phyloP scores from a whole-genome alignment of 2,329 filamentous ascomycete species.

The Talaromyces sp. region DNA sequence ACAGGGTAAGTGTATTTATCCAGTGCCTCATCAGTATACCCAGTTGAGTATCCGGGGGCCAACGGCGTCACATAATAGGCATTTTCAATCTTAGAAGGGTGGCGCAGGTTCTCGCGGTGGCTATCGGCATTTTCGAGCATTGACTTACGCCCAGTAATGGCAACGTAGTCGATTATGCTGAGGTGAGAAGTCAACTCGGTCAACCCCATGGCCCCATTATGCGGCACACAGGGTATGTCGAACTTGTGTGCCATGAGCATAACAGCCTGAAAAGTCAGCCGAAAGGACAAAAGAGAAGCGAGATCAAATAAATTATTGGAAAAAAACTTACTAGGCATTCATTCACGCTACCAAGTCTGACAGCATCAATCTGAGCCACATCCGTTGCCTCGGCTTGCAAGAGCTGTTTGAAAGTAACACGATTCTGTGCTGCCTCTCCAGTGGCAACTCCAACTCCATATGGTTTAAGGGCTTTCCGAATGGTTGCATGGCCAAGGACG shows the following conservation, averaged over 20 bases:
- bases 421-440: slow-evolving; percentile 93
- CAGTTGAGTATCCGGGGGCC: slow-evolving; percentile 24
- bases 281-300: background rate
- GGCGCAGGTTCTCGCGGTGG: slow-evolving; percentile 22
- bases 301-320: background rate
- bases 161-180: slow-evolving; percentile 87
- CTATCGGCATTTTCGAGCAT: slow-evolving; percentile 82
- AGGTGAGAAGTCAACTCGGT: slow-evolving; percentile 92
- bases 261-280: slow-evolving; percentile 14
- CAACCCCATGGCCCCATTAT: slow-evolving; percentile 81
- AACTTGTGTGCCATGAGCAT: slow-evolving; percentile 39
- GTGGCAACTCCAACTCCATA: slow-evolving; percentile 70
- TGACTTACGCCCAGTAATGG: slow-evolving; percentile 72
- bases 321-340: slow-evolving; percentile 60
- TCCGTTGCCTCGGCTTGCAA: slow-evolving; percentile 75
- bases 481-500: slow-evolving; percentile 78
- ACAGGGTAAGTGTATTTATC: slow-evolving; percentile 26
- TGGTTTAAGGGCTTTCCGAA: slow-evolving; percentile 68
- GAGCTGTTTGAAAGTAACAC: slow-evolving; percentile 90
- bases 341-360: slow-evolving; percentile 83
- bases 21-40: slow-evolving; percentile 24
- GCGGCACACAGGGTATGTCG: slow-evolving; percentile 76
- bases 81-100: slow-evolving; percentile 20
- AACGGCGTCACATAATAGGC: slow-evolving; percentile 23
- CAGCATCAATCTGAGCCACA: slow-evolving; percentile 85